Conservation (phyloP, 2,329 filamentous ascomycete genomes). For the Leptographium procerum region DNA sequence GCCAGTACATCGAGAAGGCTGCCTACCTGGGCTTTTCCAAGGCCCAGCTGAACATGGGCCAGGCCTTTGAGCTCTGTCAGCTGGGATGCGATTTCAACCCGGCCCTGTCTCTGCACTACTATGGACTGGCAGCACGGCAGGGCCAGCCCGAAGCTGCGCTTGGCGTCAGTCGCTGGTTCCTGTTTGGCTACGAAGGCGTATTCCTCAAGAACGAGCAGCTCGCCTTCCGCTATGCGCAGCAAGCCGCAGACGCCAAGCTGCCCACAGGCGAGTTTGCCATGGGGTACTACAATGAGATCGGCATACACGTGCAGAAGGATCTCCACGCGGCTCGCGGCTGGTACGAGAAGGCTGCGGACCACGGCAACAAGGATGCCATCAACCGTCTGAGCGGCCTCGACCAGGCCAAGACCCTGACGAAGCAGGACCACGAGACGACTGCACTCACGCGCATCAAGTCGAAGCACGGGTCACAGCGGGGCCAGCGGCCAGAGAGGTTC, state of each 20-base stretch:
- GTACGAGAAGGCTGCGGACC: slow-evolving; percentile 82
- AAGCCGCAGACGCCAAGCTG: slow-evolving; percentile 71
- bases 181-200: slow-evolving; percentile 84
- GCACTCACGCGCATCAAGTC: slow-evolving; percentile 82
- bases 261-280: slow-evolving; percentile 91
- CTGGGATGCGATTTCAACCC: slow-evolving; percentile 92
- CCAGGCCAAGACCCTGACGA: slow-evolving; percentile 72
- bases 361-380: slow-evolving; percentile 83
- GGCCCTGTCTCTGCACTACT: slow-evolving; percentile 87
- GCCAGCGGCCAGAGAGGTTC: slow-evolving; percentile 49
- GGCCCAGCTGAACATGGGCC: slow-evolving; percentile 93
- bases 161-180: slow-evolving; percentile 96
- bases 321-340: slow-evolving; percentile 72
- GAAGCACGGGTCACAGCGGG: slow-evolving; percentile 58
- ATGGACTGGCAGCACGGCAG: slow-evolving; percentile 81
- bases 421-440: slow-evolving; percentile 84
- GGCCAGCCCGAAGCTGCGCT: slow-evolving; percentile 90
- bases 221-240: slow-evolving; percentile 80
- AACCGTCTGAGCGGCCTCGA: slow-evolving; percentile 74
- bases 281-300: slow-evolving; percentile 96
- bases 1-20: slow-evolving; percentile 88
- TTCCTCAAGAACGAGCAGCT: slow-evolving; percentile 95
- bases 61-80: slow-evolving; percentile 88
- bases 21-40: slow-evolving; percentile 94
- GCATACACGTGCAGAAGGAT: slow-evolving; percentile 79